Conservation (phyloP, 2,329 filamentous ascomycete genomes). For the Hymenoscyphus infarciens region DNA sequence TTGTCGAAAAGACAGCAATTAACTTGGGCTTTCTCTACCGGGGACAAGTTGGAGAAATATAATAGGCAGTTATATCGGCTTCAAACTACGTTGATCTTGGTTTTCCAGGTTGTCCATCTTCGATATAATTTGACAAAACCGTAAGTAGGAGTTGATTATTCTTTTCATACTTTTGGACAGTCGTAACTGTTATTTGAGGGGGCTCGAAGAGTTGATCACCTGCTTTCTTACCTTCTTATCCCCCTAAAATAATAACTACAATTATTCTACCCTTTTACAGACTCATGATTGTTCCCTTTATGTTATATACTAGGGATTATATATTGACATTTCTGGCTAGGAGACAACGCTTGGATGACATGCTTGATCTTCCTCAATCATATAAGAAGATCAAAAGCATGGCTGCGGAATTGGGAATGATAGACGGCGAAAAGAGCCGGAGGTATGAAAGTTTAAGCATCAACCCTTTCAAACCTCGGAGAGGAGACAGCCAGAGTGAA, state of each 20-base stretch:
- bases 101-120: slow-evolving; percentile 3
- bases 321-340: background rate
- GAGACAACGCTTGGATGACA: background rate
- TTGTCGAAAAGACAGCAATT: background rate
- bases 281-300: no score
- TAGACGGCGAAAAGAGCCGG: background rate
- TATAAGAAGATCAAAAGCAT: background rate
- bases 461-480: background rate
- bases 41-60: background rate
- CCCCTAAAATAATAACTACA: no score
- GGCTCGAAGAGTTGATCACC: background rate
- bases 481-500: background rate
- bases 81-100: background rate
- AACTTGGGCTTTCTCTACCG: background rate
- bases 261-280: no score
- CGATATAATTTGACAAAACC: background rate
- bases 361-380: background rate
- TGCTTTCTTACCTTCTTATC: no score
- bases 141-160: background rate
- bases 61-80: background rate
- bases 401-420: background rate
- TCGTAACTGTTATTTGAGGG: no score
- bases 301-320: background rate
- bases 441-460: background rate
- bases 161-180: no score